Evolutionary conservation across 345 rosid genomes (phyloP), one percentile per base, ranked within the genome.

Genomic region (Pugionium dolabratum): DNA sequence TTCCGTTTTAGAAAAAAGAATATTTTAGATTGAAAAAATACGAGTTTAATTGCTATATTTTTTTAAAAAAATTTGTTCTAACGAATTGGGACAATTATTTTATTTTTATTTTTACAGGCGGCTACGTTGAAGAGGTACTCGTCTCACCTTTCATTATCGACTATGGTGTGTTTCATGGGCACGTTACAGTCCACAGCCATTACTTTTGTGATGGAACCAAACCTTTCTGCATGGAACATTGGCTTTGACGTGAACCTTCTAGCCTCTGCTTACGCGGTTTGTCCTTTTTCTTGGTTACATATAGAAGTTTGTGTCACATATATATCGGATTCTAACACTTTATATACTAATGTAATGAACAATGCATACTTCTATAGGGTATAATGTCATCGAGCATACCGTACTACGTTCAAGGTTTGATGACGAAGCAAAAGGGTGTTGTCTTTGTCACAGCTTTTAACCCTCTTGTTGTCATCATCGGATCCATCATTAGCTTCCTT

Each of bases 221-320:
- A 70, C 46, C 7, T 79, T 53, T 77, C 84, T n/a, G 87, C 26
- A 4, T 93, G 94, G 98, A 66, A 53, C 63, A 74, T 87, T 65
- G 90, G 96, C 67, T 87, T 88, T 86, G 96, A 93, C 87, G 86
- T 90, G 89, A 84, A 84, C 78, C 95, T 93, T 41, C 87, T 93
- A 10, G 97, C 98, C 47, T 90, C 94, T 54, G 96, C 86, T 73
- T 93, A 93, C 5, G 96, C 96, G 66, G 98, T 92, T 82, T 66
- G 68, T 60, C 44, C 56, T 40, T 41, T 28, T 1, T 51, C 71
- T 2, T 64, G 9, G 28, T 46, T 39, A 35, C 27, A 7, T 33
- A 54, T 27, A 55, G 9, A 62, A 36, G 1, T 32, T 32, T 71
- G 54, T 46, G 35, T 39, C 18, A 18, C 18, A 18, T 54, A 25